Evolutionary conservation across 306 rosid species (phyloP).

Genomic region (Trichosanthes truncata): DNA sequence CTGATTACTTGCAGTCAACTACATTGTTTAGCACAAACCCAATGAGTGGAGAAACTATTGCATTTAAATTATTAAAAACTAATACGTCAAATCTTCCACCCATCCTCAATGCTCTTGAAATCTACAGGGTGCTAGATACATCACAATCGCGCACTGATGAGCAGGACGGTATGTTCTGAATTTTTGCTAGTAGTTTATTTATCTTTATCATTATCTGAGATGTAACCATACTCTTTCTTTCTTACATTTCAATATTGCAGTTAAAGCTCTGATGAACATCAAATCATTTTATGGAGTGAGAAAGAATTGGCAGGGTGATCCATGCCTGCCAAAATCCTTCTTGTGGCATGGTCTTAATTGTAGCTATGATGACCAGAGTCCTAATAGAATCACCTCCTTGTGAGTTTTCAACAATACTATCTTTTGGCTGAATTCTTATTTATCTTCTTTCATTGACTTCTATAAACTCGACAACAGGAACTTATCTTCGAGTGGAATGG

Average conservation of each 20-base stretch:
- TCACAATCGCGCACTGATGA: conserved; percentile 1
- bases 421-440: not conserved
- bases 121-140: not conserved
- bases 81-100: conserved; percentile 15
- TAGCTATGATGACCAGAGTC: not conserved
- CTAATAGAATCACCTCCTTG: conserved; percentile 11
- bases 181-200: not conserved
- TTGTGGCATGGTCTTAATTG: conserved; percentile 11
- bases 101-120: conserved; percentile 15
- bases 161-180: conserved; percentile 9
- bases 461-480: conserved; percentile 1
- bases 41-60: not conserved
- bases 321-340: conserved; percentile 5
- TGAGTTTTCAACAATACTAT: not conserved
- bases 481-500: conserved; percentile 12
- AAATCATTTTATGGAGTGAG: conserved; percentile 6
- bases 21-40: not conserved
- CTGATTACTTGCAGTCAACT: conserved; percentile 1
- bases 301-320: conserved; percentile 16
- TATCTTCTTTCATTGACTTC: not conserved
- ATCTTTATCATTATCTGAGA: not conserved
- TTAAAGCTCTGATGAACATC: not conserved
- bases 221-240: not conserved
- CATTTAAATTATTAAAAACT: not conserved
- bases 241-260: conserved; percentile 1